Evolutionary conservation across 805 yeast genomes (phyloP), one percentile per base, ranked within the genome.

Genomic region (Cyberlindnera mycetangii): DNA sequence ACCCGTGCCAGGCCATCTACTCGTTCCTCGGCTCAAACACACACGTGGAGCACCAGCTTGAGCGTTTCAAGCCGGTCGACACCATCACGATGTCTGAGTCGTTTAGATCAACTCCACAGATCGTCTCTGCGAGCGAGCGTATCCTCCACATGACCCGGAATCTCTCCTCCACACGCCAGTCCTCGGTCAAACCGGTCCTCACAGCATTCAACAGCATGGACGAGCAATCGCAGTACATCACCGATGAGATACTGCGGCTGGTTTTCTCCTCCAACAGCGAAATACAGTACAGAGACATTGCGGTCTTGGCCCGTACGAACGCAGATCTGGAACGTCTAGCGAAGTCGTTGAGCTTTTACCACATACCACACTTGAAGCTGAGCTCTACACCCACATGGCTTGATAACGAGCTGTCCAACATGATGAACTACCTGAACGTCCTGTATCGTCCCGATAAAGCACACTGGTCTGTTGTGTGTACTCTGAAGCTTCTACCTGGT

Each of bases 1-100:
- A 85, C 61, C 76, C 80, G 1, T 71, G 79, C 57, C 92, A 85
- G 61, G 73, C 85, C 41, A 81, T 85, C 22, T 85, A 82, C 58
- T 80, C 71, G 22, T 85, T 85, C 57, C 56, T 83, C 32, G 87
- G 88, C 0, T 69, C 82, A 0, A 66, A 69, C 34, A 67, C 69
- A 1, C 41, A 58, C 4, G 63, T 68, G 3, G 59, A 74, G 11
- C 32, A 48, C 4, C 37, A 50, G 4, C 46, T 71, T 9, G 52
- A 54, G 3, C 20, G 37, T n/a, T 27, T 48, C 35, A 36, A 52
- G 35, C 21, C 41, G 0, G 11, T 48, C 1, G 53, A 59, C 19
- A 42, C 58, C 2, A 57, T 73, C 2, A 53, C 62, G 15, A 53
- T 84, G 41, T 53, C 59, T 16, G 81, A 80, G 49, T 73, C 81